Evolutionary conservation across 2,329 filamentous ascomycete species (phyloP).

Genomic region (Aspergillus niger): DNA sequence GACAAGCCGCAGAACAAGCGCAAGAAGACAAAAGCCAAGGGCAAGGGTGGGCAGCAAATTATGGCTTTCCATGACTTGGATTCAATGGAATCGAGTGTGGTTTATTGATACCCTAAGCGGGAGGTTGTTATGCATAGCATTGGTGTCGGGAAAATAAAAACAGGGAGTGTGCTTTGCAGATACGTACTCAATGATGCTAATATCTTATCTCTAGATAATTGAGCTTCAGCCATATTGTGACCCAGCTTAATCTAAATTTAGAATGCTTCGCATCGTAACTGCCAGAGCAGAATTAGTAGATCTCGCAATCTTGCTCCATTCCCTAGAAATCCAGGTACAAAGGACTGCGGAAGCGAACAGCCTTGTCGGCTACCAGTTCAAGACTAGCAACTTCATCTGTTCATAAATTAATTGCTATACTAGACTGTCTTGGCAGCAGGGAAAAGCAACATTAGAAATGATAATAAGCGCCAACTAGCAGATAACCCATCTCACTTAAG

Average conservation of each 20-base stretch:
- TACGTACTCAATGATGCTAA: neutral
- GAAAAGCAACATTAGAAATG: neutral
- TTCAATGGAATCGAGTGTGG: conserved; percentile 28
- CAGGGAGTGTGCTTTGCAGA: neutral
- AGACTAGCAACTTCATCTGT: neutral
- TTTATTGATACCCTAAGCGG: conserved; percentile 18
- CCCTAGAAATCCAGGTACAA: neutral
- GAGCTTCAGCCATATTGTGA: neutral
- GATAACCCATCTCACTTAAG: too few species aligned
- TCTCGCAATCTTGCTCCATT: neutral
- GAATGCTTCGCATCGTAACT: too few species aligned
- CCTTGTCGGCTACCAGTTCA: neutral
- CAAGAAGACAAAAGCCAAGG: conserved; percentile 49
- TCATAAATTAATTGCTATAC: neutral
- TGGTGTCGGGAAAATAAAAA: conserved; percentile 2
- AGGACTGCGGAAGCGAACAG: neutral
- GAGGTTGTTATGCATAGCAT: conserved; percentile 1
- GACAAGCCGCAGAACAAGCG: conserved; percentile 49
- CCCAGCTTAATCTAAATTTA: neutral
- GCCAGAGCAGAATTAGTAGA: too few species aligned
- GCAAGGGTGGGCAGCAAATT: conserved; percentile 41
- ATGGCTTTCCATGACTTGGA: conserved; percentile 48
- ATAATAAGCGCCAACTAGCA: neutral
- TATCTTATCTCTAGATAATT: neutral
- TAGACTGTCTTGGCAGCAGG: neutral